Evolutionary conservation across 2,329 filamentous ascomycete genomes (phyloP), one percentile per base, ranked within the genome.

Genomic region (Monilinia aucupariae): DNA sequence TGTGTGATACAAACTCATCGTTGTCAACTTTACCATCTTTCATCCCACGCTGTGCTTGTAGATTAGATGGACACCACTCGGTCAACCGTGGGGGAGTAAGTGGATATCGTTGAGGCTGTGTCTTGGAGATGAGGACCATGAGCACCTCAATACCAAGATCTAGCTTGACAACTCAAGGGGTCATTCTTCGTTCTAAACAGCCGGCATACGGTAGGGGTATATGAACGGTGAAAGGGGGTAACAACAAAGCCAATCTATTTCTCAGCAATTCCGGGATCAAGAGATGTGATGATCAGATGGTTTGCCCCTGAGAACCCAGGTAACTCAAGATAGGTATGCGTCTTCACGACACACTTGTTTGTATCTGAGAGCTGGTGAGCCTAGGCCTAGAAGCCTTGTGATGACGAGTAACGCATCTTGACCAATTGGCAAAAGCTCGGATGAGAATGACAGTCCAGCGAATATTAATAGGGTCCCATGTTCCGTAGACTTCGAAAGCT

Each of bases 11-110:
- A 61, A 22, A 34, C 20, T 47, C 54, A 58, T 58, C 54, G 54
- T 25, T 58, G 41, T 58, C n/a, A 58, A 58, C 30, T 58, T 58
- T 58, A 58, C 54, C 54, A 58, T 48, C 54, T 58, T 47, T 47
- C 12, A 58, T 47, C 30, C 41, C 41, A 58, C 54, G 54, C 41
- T 58, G 41, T 58, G 41, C 22, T 32, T 58, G n/a, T 58, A 58
- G 54, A 58, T 58, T 27, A 58, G 27, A 47, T 47, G 54, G 41
- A 47, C 6, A 30, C 30, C 41, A 32, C 54, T 47, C 32, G 54
- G 30, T 58, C 54, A 58, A n/a, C 41, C 41, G 54, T 25, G 54
- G 34, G 41, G 43, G n/a, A 17, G 25, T 47, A 34, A 58, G 27
- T 47, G n/a, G 30, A 15, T 8, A 52, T 52, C 10, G 20, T 52